phyloP scores from a whole-genome alignment of 345 rosid genomes.

The Eucalyptus cloeziana region DNA sequence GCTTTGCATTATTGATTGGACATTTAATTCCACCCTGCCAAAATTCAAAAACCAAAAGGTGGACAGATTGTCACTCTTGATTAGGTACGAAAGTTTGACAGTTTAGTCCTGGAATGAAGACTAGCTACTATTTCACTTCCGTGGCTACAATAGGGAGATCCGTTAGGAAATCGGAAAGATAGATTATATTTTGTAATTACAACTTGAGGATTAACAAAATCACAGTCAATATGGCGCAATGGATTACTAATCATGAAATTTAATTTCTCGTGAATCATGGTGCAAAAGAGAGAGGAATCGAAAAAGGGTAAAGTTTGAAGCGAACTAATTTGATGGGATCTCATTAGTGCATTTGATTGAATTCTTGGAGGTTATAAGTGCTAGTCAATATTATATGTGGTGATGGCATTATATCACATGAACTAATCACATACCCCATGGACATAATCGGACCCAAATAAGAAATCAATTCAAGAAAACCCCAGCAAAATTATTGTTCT shows the following conservation, averaged over 20 bases:
- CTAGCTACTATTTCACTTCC: neutral
- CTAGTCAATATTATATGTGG: neutral
- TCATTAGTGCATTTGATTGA: neutral
- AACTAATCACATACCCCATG: neutral
- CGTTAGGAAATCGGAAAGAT: neutral
- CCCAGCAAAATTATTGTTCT: neutral
- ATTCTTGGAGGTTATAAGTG: neutral
- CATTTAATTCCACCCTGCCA: neutral
- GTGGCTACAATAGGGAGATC: neutral
- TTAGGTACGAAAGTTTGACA: neutral
- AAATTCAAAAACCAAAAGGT: neutral
- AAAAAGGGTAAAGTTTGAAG: neutral
- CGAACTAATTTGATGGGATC: accelerated
- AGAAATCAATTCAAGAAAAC: neutral
- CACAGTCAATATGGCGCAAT: neutral
- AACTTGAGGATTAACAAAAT: neutral
- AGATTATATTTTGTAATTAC: neutral
- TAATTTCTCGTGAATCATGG: neutral
- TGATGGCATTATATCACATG: neutral
- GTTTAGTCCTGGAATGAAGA: neutral
- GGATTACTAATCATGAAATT: neutral
- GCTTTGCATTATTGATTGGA: neutral
- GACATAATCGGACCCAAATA: neutral
- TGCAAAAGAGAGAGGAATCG: neutral
- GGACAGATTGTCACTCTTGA: neutral